Evolutionary conservation across 1,284 basidiomycete species (phyloP), one percentile per base, ranked within the genome.

Genomic region (Cystobasidium slooffiae): DNA sequence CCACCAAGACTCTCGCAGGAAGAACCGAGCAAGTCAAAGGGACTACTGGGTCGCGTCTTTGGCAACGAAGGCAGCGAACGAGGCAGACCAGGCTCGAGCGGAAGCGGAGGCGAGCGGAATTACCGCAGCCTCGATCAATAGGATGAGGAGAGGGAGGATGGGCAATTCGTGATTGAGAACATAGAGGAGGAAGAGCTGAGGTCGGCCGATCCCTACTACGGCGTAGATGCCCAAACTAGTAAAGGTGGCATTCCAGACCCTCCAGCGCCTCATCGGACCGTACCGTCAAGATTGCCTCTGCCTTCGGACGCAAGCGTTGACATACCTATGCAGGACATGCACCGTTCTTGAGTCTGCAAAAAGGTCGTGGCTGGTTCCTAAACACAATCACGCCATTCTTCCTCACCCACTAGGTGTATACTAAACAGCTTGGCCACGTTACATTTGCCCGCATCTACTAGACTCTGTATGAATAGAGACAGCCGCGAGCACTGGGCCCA

Each of bases 111-210:
- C 22, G 55, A 56, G 41, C 52, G 55, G 4, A 68, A 49, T 31
- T 68, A 68, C 53, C 66, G 55, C 41, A 68, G 66, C 43, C 47
- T 55, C 7, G 66, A 68, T 68, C 66, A 68, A 68, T 68, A 58
- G 53, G 66, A 68, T 56, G 53, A 56, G 14, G 66, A 52, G 66
- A 55, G 66, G 55, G 66, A 68, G 39, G 55, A 58, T 41, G 66
- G 51, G 53, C 66, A 68, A 22, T 68, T 68, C 20, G 55, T 68
- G 43, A 43, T 68, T 46, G 66, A 59, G 22, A 51, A 59, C 24
- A 22, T 12, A 46, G 66, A 68, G 6, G 66, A 68, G 9, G 31
- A 49, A 12, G 53, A 58, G 18, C 47, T 4, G 18, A 31, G 31
- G 16, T 18, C 55, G 24, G 18, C 18, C 24, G 18, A 14, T 14